Evolutionary conservation across 2,329 filamentous ascomycete genomes (phyloP).

Genomic region (Didymella pomorum): DNA sequence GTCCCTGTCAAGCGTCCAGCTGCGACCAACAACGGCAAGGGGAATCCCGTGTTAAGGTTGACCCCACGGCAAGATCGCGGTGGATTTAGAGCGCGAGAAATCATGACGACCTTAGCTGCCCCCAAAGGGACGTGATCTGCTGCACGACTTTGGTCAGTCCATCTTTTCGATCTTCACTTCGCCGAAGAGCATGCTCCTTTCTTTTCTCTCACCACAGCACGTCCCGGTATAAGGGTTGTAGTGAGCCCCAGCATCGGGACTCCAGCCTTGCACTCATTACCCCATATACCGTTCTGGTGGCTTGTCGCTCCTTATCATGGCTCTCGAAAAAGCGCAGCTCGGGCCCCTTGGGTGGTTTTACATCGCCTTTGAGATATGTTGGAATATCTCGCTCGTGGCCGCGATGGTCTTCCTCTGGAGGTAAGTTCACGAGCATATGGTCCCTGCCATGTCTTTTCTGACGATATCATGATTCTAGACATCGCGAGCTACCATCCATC

Average conservation of each 20-base stretch:
- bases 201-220: background rate
- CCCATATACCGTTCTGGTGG: slow-evolving; percentile 10
- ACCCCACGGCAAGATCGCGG: slow-evolving; percentile 16
- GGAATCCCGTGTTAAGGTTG: slow-evolving; percentile 9
- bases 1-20: slow-evolving; percentile 13
- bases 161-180: slow-evolving; percentile 4
- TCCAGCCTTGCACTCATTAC: slow-evolving; percentile 14
- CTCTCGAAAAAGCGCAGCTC: slow-evolving; percentile 19
- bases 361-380: slow-evolving; percentile 20
- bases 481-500: slow-evolving; percentile 42
- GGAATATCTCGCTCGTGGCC: slow-evolving; percentile 16
- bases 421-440: background rate
- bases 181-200: slow-evolving; percentile 18
- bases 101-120: slow-evolving; percentile 14
- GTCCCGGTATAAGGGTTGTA: slow-evolving; percentile 19
- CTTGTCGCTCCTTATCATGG: slow-evolving; percentile 21
- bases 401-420: slow-evolving; percentile 33
- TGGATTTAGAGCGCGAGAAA: slow-evolving; percentile 2
- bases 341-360: slow-evolving; percentile 24
- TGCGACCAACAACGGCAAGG: slow-evolving; percentile 15
- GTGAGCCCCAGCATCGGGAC: slow-evolving; percentile 7
- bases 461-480: slow-evolving; percentile 1
- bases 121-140: slow-evolving; percentile 12
- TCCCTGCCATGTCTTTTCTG: slow-evolving; percentile 2
- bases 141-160: background rate